Conservation (phyloP, 2,329 filamentous ascomycete genomes). For the Ophiostoma perfectum region DNA sequence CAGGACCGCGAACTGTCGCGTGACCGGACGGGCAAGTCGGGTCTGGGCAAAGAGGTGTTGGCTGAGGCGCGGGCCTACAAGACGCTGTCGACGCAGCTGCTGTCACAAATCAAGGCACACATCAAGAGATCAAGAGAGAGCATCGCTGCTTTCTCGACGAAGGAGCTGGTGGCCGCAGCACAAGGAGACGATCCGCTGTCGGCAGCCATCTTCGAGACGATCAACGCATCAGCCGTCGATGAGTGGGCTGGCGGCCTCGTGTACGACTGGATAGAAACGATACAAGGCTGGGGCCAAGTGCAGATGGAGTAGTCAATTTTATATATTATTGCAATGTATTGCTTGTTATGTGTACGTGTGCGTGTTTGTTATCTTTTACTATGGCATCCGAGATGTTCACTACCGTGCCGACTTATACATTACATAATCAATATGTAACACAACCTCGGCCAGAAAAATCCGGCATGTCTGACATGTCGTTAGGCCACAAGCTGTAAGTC, state of each 20-base stretch:
- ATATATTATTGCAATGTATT: not conserved
- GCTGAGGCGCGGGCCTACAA: constrained; percentile 31
- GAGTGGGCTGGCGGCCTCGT: constrained; percentile 36
- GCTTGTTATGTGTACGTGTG: not conserved
- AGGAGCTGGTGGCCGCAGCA: not conserved
- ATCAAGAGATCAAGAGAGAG: constrained; percentile 33
- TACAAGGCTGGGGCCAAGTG: constrained; percentile 36
- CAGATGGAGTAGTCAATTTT: constrained; percentile 31
- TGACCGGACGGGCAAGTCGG: constrained; percentile 34
- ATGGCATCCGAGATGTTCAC: no score
- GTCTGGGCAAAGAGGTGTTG: constrained; percentile 33
- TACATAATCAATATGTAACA: no score
- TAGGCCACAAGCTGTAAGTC: no score
- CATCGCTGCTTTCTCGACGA: constrained; percentile 34
- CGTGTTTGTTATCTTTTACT: not conserved
- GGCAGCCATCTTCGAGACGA: constrained; percentile 26
- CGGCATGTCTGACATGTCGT: no score
- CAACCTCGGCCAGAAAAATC: no score
- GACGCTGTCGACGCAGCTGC: constrained; percentile 7
- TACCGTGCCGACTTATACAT: no score
- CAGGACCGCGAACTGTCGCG: constrained; percentile 34
- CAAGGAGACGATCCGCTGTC: constrained; percentile 23
- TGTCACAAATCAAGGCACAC: constrained; percentile 32
- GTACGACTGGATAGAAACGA: constrained; percentile 37
- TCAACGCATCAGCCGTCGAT: constrained; percentile 29